Evolutionary conservation across 495 filamentous ascomycete species (phyloP), one percentile per base, ranked within the genome.

Genomic region (Hypoxylon intermedium): DNA sequence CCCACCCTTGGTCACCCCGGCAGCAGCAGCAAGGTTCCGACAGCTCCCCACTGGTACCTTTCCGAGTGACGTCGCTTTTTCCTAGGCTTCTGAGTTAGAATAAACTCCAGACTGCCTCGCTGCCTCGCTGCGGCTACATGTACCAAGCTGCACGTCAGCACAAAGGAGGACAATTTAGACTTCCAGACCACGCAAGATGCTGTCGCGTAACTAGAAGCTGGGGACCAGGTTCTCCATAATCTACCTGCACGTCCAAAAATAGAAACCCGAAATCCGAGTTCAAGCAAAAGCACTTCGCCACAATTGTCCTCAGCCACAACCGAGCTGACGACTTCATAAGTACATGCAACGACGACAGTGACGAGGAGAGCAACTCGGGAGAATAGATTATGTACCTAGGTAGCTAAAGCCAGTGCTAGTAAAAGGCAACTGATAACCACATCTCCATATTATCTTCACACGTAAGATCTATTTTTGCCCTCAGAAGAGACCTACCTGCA

Each of bases 1-100:
- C 18, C 43, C 47, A 57, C 16, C 49, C 38, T 23, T 53, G 36
- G 55, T 65, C 45, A 37, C 24, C 55, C 51, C 53, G 36, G 60
- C 54, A 64, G 12, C 24, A 26, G 24, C n/a, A n/a, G n/a, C n/a
- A n/a, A 7, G 48, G 23, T 19, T 55, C 42, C 51, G 54, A 64
- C 18, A n/a, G 41, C 18, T 43, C 41, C 45, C 54, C 26, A 49
- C 30, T 26, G 38, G 38, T 45, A 59, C 28, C 21, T 30, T 58
- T 38, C 16, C 38, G 16, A 59, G 51, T 65, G 61, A 65, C 61
- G 61, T 65, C 55, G 61, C 55, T 54, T 53, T 44, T 51, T 62
- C 4, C 7, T 26, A 26, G n/a, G n/a, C n/a, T n/a, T n/a, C n/a
- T n/a, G 9, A 33, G 31, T 33, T 33, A 11, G 5, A 30, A 30